Percentiles rank a stretch among this genome's conserved stretches.
Conservation (phyloP, 257 asterid genomes). For the Scutellaria galericulata region DNA sequence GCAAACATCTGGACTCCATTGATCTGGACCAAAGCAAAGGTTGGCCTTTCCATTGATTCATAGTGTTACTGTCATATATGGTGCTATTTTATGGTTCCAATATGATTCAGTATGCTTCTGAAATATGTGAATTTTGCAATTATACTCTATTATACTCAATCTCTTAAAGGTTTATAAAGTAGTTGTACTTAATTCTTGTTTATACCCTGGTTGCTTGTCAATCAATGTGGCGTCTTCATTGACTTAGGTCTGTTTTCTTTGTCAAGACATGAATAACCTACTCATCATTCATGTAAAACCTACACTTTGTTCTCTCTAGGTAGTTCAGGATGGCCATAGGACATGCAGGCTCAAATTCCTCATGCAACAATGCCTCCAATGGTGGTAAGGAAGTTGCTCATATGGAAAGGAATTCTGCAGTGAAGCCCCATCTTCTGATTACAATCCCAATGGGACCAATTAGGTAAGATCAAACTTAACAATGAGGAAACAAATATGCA, state of each 20-base stretch:
- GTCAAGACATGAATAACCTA: no score
- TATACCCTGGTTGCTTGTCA: slow-evolving; percentile 2
- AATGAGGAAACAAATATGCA: no score
- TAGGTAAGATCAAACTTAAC: no score
- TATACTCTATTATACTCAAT: not conserved
- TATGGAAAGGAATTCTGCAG: no score
- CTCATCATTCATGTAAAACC: no score
- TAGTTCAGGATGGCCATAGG: not conserved
- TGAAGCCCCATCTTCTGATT: no score
- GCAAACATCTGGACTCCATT: slow-evolving; percentile 20
- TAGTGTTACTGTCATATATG: no score
- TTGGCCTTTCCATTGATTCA: no score
- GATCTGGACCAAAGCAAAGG: slow-evolving; percentile 13
- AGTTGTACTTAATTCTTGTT: not conserved
- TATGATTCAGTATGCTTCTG: not conserved
- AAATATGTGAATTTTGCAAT: not conserved
- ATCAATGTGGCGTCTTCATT: not conserved
- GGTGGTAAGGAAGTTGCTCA: slow-evolving; percentile 19
- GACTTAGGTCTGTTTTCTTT: not conserved
- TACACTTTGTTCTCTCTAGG: not conserved
- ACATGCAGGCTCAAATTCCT: not conserved
- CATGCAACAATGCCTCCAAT: slow-evolving; percentile 5
- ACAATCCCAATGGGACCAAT: no score
- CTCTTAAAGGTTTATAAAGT: not conserved
- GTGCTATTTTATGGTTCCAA: not conserved